These are phyloP conservation scores for Cenchrus americanus DNA, from an alignment of 176 grass and related monocot species.

Conservation along the genomic window DNA sequence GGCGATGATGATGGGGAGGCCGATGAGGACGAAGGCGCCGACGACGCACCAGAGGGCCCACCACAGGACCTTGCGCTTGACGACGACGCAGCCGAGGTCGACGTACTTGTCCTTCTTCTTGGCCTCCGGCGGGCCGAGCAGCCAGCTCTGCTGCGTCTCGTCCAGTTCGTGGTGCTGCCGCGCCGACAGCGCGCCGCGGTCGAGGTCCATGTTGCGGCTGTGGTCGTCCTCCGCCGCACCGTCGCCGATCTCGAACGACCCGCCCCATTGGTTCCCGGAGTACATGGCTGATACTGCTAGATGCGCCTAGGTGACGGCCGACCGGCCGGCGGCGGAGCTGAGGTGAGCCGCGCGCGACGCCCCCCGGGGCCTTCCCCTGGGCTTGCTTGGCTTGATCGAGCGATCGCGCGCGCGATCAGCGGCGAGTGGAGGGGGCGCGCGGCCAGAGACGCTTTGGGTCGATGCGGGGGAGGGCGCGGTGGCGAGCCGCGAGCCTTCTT, in stretches of 20 bases:
- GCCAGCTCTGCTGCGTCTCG: slow-evolving; percentile 98
- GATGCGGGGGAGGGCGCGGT: background rate
- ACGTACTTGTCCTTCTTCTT: slow-evolving; percentile 99
- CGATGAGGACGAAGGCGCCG: slow-evolving; percentile 76
- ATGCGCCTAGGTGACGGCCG: background rate
- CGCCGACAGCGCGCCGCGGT: slow-evolving; percentile 64
- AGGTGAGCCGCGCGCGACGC: background rate
- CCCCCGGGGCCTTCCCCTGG: background rate
- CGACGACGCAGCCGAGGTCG: slow-evolving; percentile 84
- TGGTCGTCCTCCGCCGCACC: slow-evolving; percentile 71
- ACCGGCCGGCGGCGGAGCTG: background rate
- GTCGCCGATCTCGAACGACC: slow-evolving; percentile 81
- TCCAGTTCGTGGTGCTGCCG: slow-evolving; percentile 74
- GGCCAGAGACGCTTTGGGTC: background rate
- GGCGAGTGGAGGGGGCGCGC: slow-evolving; percentile 10
- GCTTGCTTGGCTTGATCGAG: background rate
- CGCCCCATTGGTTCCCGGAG: slow-evolving; percentile 84
- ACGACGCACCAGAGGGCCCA: slow-evolving; percentile 64
- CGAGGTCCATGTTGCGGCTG: slow-evolving; percentile 81
- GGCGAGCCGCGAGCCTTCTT: slow-evolving; percentile 20
- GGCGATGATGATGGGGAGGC: slow-evolving; percentile 82
- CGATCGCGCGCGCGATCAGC: background rate
- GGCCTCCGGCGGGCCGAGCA: slow-evolving; percentile 72
- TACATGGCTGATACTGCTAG: slow-evolving; percentile 45
- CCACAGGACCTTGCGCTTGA: slow-evolving; percentile 80